Base-by-base conservation (phyloP, 2,329 filamentous ascomycete genomes). In the Fusarium sp. region DNA sequence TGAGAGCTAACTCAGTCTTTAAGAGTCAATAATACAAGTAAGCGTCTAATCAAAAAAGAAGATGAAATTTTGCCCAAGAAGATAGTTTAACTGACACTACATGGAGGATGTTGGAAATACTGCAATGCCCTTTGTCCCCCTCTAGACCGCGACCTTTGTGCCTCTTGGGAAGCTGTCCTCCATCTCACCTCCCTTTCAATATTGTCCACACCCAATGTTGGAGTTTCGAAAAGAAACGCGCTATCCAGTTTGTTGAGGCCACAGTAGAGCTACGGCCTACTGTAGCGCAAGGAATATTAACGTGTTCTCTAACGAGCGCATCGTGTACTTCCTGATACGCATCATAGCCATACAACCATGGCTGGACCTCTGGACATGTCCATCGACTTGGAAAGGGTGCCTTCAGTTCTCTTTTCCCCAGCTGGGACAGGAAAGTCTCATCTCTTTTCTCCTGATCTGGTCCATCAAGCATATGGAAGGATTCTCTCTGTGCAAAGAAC, bases 261-360 rank as follows among this genome's bases (percentile, higher is more conserved):
- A 22, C 15, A 8, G 24, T 8, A 5, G 12, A 16, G 8, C 22
- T 14, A 16, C 11, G 20, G 11, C 16, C 43, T 16, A 14, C 22
- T 24, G 8, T 29, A 24, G 27, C 3, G n/a, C 20, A 32, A 18
- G 40, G 11, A 11, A 3, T 32, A 32, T 15, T 12, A 16, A 32
- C 24, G 14, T 40, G 56, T n/a, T 56, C 32, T 25, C 22, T n/a
- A 12, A 27, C 18, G 9, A 57, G 32, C 8, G 58, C 27, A 1
- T 61, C 15, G 6, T 57, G 22, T 5, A 61, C 58, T 27, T 61
- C 58, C 11, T 44, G 14, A 12, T 61, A 61, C 3, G 59, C 87
- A 77, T 91, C 87, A 67, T 91, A 91, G 1, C 89, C 88, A 70
- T 88, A 92, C 49, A 92, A 68, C 87, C 89, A 91, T 1, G 86